Evolutionary conservation across 2,329 filamentous ascomycete genomes (phyloP).

Genomic region (Neoscytalidium dimidiatum): DNA sequence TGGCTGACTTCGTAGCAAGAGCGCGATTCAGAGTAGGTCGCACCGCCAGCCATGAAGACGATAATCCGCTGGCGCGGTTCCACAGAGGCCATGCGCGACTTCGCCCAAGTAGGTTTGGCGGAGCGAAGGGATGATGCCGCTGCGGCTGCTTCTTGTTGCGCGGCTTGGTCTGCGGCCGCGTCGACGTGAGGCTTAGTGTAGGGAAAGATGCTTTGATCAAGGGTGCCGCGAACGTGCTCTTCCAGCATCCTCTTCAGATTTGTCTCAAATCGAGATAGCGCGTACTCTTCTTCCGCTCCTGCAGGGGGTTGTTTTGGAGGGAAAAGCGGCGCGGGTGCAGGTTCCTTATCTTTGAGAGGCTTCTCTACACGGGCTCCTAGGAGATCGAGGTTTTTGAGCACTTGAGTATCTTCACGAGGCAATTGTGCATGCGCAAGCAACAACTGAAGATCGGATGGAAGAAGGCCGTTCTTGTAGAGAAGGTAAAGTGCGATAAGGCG

Average conservation of each 20-base stretch:
- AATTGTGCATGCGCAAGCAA: conserved; percentile 81
- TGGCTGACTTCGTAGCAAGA: conserved; percentile 85
- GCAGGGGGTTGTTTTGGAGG: conserved; percentile 60
- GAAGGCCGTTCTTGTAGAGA: conserved; percentile 81
- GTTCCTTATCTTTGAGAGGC: conserved; percentile 75
- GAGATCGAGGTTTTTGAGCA: conserved; percentile 76
- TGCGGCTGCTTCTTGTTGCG: conserved; percentile 49
- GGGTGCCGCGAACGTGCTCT: conserved; percentile 50
- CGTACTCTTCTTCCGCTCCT: conserved; percentile 69
- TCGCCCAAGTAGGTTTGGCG: conserved; percentile 94
- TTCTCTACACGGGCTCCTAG: conserved; percentile 75
- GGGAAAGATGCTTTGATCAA: conserved; percentile 48
- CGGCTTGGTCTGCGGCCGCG: conserved; percentile 58
- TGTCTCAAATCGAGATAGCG: conserved; percentile 84
- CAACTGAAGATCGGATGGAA: conserved; percentile 80
- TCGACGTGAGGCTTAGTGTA: conserved; percentile 61
- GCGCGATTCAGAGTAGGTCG: conserved; percentile 87
- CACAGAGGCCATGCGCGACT: conserved; percentile 68
- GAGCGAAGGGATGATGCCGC: conserved; percentile 73
- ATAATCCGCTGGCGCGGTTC: conserved; percentile 91
- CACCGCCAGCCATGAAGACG: conserved; percentile 92
- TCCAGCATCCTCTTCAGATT: conserved; percentile 83
- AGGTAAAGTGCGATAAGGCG: conserved; percentile 84
- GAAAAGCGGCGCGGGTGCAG: conserved; percentile 68
- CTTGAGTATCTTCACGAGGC: conserved; percentile 70